phyloP scores from a whole-genome alignment of 352 stramenopile genomes.

The Phytophthora sansomeana region DNA sequence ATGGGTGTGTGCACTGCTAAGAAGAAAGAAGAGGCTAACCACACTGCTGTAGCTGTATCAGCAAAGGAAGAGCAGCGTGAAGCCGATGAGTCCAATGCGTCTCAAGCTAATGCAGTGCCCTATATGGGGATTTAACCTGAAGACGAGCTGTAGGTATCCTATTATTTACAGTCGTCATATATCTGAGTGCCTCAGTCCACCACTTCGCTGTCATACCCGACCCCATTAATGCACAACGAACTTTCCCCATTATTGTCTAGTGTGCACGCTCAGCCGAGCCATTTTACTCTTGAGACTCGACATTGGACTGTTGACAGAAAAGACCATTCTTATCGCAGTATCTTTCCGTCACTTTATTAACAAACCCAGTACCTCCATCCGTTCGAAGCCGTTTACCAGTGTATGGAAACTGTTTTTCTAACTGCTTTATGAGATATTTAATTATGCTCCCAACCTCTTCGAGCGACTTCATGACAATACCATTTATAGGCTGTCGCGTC shows the following conservation, averaged over 20 bases:
- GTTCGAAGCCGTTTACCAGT: neutral
- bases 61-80: neutral
- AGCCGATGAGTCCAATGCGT: neutral
- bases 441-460: no score
- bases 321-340: neutral
- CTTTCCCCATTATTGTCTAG: neutral
- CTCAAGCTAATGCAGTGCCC: neutral
- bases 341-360: neutral
- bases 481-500: no score
- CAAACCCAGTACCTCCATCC: neutral
- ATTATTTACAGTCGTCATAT: no score
- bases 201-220: slow-evolving; percentile 7
- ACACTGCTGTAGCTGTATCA: neutral
- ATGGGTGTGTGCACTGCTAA: neutral
- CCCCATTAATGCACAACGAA: neutral
- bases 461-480: no score
- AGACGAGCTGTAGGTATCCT: no score
- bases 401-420: neutral
- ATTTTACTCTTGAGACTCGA: slow-evolving; percentile 7
- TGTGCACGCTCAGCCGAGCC: neutral
- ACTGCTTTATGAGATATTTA: no score
- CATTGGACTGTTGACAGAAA: neutral
- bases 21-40: neutral
- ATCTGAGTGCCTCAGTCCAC: slow-evolving; percentile 1
- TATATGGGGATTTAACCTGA: no score